These are phyloP conservation scores for Gossypium stocksii DNA, from an alignment of 345 rosid genomes.

Conservation along the genomic window DNA sequence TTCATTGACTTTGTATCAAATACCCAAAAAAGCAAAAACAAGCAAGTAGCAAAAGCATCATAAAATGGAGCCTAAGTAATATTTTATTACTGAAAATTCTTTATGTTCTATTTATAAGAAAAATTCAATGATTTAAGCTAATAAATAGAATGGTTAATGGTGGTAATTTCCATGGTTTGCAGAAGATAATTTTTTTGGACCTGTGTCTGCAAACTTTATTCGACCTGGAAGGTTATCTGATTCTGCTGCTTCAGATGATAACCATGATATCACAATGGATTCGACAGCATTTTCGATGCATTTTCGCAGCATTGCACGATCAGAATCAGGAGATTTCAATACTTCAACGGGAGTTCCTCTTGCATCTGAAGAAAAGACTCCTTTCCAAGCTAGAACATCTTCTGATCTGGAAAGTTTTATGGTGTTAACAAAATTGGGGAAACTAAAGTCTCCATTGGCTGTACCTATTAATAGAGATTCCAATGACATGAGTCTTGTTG, in stretches of 20 bases:
- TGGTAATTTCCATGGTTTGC: constrained; percentile 11
- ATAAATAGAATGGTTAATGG: not conserved
- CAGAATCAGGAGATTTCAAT: constrained; percentile 58
- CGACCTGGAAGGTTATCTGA: constrained; percentile 66
- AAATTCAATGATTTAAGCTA: not conserved
- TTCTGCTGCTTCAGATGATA: constrained; percentile 59
- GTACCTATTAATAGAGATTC: constrained; percentile 46
- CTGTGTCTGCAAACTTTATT: constrained; percentile 78
- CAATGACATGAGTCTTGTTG: constrained; percentile 83
- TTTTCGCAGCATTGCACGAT: constrained; percentile 68
- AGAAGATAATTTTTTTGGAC: constrained; percentile 80
- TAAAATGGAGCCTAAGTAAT: not conserved
- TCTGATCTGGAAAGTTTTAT: constrained; percentile 55
- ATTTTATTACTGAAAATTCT: not conserved
- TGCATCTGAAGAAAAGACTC: constrained; percentile 55
- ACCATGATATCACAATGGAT: constrained; percentile 85
- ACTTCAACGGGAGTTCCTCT: constrained; percentile 34
- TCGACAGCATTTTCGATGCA: constrained; percentile 92
- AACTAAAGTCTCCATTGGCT: constrained; percentile 31
- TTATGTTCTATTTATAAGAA: not conserved
- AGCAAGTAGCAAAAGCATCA: not conserved
- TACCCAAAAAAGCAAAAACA: not conserved
- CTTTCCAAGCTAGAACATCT: constrained; percentile 30
- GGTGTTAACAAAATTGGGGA: constrained; percentile 52
- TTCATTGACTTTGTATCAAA: not conserved